These are phyloP conservation scores for Hemileccinum rubropunctum DNA, from an alignment of 768 basidiomycete species.

Conservation along the genomic window DNA sequence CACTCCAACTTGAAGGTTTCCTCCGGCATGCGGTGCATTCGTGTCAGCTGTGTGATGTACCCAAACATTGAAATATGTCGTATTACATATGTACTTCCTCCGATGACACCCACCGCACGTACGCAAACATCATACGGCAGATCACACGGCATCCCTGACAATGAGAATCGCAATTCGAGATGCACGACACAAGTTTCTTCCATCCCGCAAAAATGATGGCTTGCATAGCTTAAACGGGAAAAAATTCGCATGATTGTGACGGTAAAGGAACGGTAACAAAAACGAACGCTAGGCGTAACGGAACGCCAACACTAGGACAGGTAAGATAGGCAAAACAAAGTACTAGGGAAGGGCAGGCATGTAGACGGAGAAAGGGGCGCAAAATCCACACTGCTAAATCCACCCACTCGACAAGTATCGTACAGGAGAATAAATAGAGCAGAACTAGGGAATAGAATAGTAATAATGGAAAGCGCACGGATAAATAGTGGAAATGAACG, in stretches of 20 bases:
- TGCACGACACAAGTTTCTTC: too few relatives aligned
- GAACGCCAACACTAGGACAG: background rate
- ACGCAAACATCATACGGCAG: too few relatives aligned
- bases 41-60: too few relatives aligned
- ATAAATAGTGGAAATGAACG: background rate
- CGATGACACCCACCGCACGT: too few relatives aligned
- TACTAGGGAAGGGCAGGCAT: background rate
- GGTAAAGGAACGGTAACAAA: background rate
- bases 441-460: background rate
- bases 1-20: too few relatives aligned
- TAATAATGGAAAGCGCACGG: background rate
- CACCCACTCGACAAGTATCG: background rate
- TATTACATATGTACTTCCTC: too few relatives aligned
- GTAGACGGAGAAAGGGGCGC: background rate
- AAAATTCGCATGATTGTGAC: background rate
- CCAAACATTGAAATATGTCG: too few relatives aligned
- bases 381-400: background rate
- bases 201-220: too few relatives aligned
- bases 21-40: too few relatives aligned
- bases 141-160: too few relatives aligned
- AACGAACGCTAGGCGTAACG: background rate
- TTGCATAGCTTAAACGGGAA: too few relatives aligned
- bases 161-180: too few relatives aligned
- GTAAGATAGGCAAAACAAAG: background rate
- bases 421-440: background rate